A percentile compares a stretch with the other conserved stretches of the same genome.
Evolutionary conservation across 2,329 filamentous ascomycete genomes (phyloP).

Genomic region (Ophiostoma fasciatum): DNA sequence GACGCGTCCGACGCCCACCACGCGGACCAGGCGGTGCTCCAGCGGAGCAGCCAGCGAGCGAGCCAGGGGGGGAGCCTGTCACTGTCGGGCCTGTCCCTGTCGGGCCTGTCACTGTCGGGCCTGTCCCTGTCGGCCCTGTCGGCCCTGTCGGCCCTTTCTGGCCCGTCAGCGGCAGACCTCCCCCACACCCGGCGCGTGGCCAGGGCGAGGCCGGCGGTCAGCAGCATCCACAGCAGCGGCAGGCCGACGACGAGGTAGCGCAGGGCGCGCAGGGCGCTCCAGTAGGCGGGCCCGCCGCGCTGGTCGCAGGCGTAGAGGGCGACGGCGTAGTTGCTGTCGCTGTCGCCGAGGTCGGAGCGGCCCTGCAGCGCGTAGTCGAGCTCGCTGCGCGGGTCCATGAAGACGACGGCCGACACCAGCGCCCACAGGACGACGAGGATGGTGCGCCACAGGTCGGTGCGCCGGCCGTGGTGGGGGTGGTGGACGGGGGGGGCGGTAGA

Average conservation of each 20-base stretch:
- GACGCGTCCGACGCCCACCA: too few species aligned
- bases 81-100: too few species aligned
- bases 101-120: too few species aligned
- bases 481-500: too few species aligned
- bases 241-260: conserved; percentile 9
- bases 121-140: too few species aligned
- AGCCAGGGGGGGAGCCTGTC: too few species aligned
- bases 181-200: neutral
- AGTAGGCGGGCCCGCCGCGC: conserved; percentile 10
- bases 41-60: too few species aligned
- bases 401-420: conserved; percentile 7
- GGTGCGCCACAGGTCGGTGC: conserved; percentile 8
- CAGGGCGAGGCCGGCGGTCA: conserved; percentile 3
- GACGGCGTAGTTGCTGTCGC: neutral
- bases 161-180: neutral
- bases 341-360: conserved; percentile 1
- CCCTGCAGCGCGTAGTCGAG: conserved; percentile 7
- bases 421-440: conserved; percentile 9
- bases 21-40: too few species aligned
- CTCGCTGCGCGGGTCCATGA: conserved; percentile 9
- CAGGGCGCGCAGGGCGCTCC: conserved; percentile 6
- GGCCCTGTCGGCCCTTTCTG: too few species aligned
- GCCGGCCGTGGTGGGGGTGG: neutral
- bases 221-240: conserved; percentile 9
- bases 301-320: conserved; percentile 8